Percentiles rank a stretch among this genome's conserved stretches.
These are phyloP conservation scores for Saturnispora mendoncae DNA, from an alignment of 805 yeast species.

Conservation along the genomic window DNA sequence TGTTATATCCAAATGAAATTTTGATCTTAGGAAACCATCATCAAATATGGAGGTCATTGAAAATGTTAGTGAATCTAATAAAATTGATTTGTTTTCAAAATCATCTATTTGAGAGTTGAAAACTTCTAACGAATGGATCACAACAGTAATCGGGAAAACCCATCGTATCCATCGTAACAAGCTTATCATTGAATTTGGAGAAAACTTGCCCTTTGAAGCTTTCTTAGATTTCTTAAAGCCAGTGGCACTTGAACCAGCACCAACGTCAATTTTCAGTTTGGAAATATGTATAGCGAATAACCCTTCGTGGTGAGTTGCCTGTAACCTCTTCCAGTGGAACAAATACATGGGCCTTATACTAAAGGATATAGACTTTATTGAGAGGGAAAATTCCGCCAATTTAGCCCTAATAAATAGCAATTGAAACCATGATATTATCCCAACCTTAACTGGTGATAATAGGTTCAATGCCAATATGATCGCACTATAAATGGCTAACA, in stretches of 20 bases:
- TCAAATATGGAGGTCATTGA: conserved; percentile 7
- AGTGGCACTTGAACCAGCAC: neutral
- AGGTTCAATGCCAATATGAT: conserved; percentile 6
- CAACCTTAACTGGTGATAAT: conserved; percentile 11
- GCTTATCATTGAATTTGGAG: too few relatives aligned
- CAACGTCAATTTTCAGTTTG: conserved; percentile 5
- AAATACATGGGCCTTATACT: conserved; percentile 17
- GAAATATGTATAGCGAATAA: conserved; percentile 13
- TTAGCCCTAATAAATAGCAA: conserved; percentile 15
- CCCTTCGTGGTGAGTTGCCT: conserved; percentile 16
- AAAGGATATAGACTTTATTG: conserved; percentile 14
- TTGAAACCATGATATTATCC: conserved; percentile 21
- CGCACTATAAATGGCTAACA: neutral
- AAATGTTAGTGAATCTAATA: conserved; percentile 13
- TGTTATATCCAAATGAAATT: conserved; percentile 11
- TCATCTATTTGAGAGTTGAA: neutral
- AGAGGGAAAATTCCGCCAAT: conserved; percentile 7
- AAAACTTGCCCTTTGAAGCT: neutral
- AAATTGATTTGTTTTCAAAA: conserved; percentile 1
- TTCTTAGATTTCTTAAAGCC: too few relatives aligned
- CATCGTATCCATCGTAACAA: conserved; percentile 8
- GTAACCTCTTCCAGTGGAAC: conserved; percentile 10
- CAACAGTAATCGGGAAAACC: conserved; percentile 13
- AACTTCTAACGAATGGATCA: conserved; percentile 11
- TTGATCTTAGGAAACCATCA: neutral